These are phyloP conservation scores for Monosporascus sp. DNA, from an alignment of 2,329 filamentous ascomycete species.

Conservation along the genomic window DNA sequence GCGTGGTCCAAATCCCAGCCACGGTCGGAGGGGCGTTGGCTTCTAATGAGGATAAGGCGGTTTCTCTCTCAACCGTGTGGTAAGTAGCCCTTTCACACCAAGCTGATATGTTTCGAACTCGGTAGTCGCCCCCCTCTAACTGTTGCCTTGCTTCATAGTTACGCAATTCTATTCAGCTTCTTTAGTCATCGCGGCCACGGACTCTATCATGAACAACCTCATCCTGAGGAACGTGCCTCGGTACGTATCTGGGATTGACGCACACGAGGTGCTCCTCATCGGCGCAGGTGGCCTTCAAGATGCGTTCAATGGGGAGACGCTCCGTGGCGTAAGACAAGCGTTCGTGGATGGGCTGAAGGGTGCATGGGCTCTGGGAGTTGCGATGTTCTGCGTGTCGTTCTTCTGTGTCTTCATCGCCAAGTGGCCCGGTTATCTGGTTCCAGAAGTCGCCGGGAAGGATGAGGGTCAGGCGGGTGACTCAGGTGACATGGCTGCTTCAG, in stretches of 20 bases:
- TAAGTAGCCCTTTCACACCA: no score
- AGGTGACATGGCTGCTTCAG: not conserved
- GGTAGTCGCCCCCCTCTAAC: no score
- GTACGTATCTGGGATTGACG: constrained; percentile 1
- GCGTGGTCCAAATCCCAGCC: no score
- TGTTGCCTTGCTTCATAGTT: not conserved
- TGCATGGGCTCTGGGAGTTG: constrained; percentile 6
- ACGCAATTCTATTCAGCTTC: constrained; percentile 7
- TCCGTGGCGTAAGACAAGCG: constrained; percentile 5
- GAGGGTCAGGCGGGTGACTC: not conserved
- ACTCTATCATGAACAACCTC: constrained; percentile 8
- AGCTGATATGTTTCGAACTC: no score
- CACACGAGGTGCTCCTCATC: constrained; percentile 2
- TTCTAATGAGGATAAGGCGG: no score
- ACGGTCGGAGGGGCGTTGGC: no score
- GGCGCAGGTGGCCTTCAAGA: constrained; percentile 4
- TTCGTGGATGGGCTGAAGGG: constrained; percentile 7
- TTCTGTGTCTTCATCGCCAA: constrained; percentile 7
- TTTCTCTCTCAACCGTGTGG: no score
- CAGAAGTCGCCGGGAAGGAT: not conserved
- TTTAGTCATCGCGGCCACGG: constrained; percentile 1
- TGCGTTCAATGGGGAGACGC: constrained; percentile 4
- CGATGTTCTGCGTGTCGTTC: constrained; percentile 6
- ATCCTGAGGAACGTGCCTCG: constrained; percentile 3
- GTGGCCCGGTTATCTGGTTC: constrained; percentile 7